Conservation (phyloP, 345 rosid genomes). For the Populus simonii region DNA sequence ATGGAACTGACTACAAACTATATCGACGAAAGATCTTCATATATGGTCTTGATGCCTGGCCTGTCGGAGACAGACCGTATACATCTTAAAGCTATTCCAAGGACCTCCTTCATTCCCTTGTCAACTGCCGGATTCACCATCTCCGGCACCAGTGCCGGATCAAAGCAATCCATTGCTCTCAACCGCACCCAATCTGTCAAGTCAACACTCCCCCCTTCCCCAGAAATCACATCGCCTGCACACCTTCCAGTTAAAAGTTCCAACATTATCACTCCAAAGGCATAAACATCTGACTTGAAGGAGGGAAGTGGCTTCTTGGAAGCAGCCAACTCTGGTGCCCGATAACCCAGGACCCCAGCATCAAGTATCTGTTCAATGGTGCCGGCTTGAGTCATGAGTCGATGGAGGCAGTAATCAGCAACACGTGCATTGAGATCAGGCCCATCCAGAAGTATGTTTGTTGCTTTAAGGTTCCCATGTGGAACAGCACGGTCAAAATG, state of each 20-base stretch:
- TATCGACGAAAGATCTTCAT: slow-evolving; percentile 95
- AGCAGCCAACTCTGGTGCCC: slow-evolving; percentile 90
- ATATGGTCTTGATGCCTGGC: slow-evolving; percentile 91
- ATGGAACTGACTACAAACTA: slow-evolving; percentile 24
- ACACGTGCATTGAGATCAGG: slow-evolving; percentile 93
- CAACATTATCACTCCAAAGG: slow-evolving; percentile 75
- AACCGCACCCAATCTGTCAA: slow-evolving; percentile 80
- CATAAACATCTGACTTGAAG: slow-evolving; percentile 92
- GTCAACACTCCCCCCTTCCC: slow-evolving; percentile 73
- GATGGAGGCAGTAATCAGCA: slow-evolving; percentile 91
- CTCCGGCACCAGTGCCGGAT: slow-evolving; percentile 53
- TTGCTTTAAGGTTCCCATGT: slow-evolving; percentile 90
- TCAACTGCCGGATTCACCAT: slow-evolving; percentile 55
- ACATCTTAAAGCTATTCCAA: slow-evolving; percentile 77
- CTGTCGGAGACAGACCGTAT: slow-evolving; percentile 81
- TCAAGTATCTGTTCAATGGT: slow-evolving; percentile 89
- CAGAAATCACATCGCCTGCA: slow-evolving; percentile 87
- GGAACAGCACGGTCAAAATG: slow-evolving; percentile 97
- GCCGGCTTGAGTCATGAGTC: slow-evolving; percentile 95
- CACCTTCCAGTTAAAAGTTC: slow-evolving; percentile 89
- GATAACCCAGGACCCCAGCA: slow-evolving; percentile 87
- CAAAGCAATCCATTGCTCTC: slow-evolving; percentile 69
- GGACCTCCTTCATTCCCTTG: slow-evolving; percentile 90
- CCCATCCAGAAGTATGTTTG: slow-evolving; percentile 80
- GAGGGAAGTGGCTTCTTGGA: slow-evolving; percentile 89